Evolutionary conservation across 179 eudicot genomes (phyloP).

Genomic region (Actinidia polygama): DNA sequence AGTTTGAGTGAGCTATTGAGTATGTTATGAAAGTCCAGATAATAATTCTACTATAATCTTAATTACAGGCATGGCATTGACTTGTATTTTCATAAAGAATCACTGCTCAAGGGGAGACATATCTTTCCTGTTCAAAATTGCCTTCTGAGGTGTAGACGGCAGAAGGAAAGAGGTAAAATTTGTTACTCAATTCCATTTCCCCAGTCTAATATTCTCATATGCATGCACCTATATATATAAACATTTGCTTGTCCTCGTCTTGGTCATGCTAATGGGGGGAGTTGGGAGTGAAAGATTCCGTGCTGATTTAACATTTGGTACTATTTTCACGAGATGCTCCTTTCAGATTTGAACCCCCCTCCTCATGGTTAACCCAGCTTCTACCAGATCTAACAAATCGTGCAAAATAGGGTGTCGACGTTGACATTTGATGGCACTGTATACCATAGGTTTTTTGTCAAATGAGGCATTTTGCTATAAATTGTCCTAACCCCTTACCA

Average conservation of each 20-base stretch:
- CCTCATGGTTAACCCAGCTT: background rate
- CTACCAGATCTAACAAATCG: background rate
- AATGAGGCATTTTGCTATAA: background rate
- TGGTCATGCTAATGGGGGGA: background rate
- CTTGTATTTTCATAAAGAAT: slow-evolving; percentile 49
- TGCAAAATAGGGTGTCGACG: background rate
- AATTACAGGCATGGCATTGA: slow-evolving; percentile 68
- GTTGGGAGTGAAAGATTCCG: background rate
- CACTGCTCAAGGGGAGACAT: slow-evolving; percentile 63
- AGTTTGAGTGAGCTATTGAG: background rate
- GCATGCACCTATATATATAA: background rate
- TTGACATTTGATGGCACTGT: background rate
- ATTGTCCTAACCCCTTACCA: background rate
- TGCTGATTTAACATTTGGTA: background rate
- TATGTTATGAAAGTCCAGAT: background rate
- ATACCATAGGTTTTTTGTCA: background rate
- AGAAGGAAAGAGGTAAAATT: slow-evolving; percentile 55
- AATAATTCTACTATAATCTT: background rate
- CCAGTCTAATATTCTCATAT: too few species aligned
- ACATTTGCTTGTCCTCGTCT: too few species aligned
- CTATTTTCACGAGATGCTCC: background rate
- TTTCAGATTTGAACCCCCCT: background rate
- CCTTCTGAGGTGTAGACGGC: slow-evolving; percentile 52
- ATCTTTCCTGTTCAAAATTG: slow-evolving; percentile 59
- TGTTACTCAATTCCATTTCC: background rate